Conservation (phyloP, 225 moss, liverwort and hornwort species). For the Thuidium tamariscinum region DNA sequence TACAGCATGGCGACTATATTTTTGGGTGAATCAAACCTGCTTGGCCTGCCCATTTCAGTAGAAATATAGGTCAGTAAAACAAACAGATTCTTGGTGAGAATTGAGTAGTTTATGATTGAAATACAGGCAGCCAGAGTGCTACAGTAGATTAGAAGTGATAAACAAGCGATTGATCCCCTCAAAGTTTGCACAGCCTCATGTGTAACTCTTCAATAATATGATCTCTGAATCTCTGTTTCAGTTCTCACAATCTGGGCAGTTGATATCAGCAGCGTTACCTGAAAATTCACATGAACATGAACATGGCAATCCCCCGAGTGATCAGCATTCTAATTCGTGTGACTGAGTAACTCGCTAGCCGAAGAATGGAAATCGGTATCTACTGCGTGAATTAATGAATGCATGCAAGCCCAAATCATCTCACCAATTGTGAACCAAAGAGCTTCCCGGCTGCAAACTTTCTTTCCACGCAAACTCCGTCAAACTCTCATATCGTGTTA, state of each 20-base stretch:
- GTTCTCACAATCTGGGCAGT: neutral
- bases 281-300: neutral
- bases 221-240: neutral
- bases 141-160: accelerated
- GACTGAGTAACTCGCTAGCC: neutral
- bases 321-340: neutral
- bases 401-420: neutral
- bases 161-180: neutral
- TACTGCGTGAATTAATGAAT: neutral
- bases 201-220: neutral
- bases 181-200: neutral
- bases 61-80: neutral
- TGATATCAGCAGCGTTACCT: neutral
- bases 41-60: neutral
- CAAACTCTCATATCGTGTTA: conserved; percentile 24
- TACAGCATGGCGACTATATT: neutral
- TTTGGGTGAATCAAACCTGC: neutral
- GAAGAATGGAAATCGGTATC: neutral
- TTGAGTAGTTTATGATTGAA: neutral
- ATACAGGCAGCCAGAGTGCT: neutral
- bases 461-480: neutral
- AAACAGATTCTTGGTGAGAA: neutral
- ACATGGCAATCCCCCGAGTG: neutral
- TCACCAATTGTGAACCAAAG: neutral
- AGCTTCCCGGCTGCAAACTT: neutral